Percentiles rank a stretch among this genome's conserved stretches.
These are phyloP conservation scores for Dothiorella sarmentorum DNA, from an alignment of 2,329 filamentous ascomycete genomes.

Conservation along the genomic window DNA sequence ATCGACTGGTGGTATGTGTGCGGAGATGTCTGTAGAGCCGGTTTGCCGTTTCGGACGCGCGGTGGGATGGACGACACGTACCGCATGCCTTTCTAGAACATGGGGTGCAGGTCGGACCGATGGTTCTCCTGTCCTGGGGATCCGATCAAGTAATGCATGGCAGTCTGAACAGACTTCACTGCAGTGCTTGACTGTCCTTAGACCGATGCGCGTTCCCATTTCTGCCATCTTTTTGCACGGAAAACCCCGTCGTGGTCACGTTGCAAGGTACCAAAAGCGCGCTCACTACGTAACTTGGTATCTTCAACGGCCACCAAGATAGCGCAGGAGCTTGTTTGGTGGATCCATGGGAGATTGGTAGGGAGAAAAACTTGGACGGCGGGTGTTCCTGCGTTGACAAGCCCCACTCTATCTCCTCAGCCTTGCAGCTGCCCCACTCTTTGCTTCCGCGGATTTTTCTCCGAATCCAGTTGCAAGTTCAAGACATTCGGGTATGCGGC, in stretches of 20 bases:
- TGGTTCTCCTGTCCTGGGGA: not conserved
- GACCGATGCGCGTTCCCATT: not conserved
- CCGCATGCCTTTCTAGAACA: not conserved
- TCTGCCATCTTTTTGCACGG: not conserved
- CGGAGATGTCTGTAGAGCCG: too few relatives aligned
- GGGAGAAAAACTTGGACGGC: not conserved
- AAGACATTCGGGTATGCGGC: not conserved
- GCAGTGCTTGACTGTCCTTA: not conserved
- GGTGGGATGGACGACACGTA: too few relatives aligned
- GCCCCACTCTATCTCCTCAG: not conserved
- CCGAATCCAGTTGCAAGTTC: not conserved
- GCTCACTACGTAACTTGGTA: not conserved
- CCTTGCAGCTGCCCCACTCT: not conserved
- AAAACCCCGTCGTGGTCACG: not conserved
- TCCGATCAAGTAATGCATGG: not conserved
- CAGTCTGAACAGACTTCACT: not conserved
- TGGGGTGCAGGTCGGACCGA: not conserved
- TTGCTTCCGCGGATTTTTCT: not conserved
- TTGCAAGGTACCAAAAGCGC: not conserved
- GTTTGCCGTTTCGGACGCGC: too few relatives aligned
- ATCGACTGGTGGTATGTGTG: too few relatives aligned
- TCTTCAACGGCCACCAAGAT: not conserved
- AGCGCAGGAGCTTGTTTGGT: not conserved
- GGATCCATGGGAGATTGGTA: not conserved
- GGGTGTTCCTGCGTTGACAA: conserved; percentile 1